phyloP scores from a whole-genome alignment of 495 filamentous ascomycete genomes.

The Penicillium turbatum region DNA sequence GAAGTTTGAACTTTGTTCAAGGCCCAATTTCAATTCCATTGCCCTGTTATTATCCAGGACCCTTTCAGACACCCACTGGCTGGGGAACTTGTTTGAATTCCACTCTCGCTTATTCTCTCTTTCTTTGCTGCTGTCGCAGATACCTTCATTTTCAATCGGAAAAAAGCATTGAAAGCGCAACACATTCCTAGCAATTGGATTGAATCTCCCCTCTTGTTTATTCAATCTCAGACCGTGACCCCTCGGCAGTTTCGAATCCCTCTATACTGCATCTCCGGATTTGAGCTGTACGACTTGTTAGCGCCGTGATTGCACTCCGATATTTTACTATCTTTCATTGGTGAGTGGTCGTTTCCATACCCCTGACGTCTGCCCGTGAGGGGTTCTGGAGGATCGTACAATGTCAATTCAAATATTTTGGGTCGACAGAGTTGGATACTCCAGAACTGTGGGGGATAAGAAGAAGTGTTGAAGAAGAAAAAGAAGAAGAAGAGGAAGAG shows the following conservation, averaged over 20 bases:
- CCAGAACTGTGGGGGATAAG: background rate
- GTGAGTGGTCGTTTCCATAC: background rate
- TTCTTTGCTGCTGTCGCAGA: constrained; percentile 5
- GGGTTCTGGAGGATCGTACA: background rate
- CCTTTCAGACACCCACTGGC: constrained; percentile 24
- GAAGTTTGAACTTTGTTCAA: constrained; percentile 8
- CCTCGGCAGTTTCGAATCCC: constrained; percentile 1
- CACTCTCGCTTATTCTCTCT: constrained; percentile 12
- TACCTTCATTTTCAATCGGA: constrained; percentile 1
- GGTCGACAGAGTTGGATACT: background rate
- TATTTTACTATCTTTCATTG: constrained; percentile 2
- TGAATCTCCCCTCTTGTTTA: background rate
- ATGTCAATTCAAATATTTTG: background rate
- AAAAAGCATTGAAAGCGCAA: background rate
- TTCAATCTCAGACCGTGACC: background rate
- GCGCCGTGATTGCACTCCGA: background rate
- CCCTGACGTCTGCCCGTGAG: background rate
- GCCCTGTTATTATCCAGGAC: constrained; percentile 15
- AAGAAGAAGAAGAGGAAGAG: background rate
- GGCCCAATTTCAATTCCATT: constrained; percentile 22
- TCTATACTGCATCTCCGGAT: background rate
- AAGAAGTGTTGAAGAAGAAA: background rate
- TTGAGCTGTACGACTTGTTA: background rate
- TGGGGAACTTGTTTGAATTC: constrained; percentile 18
- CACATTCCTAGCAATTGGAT: constrained; percentile 8